phyloP scores from a whole-genome alignment of 2,329 filamentous ascomycete genomes.

The Stagonosporopsis chrysanthemi region DNA sequence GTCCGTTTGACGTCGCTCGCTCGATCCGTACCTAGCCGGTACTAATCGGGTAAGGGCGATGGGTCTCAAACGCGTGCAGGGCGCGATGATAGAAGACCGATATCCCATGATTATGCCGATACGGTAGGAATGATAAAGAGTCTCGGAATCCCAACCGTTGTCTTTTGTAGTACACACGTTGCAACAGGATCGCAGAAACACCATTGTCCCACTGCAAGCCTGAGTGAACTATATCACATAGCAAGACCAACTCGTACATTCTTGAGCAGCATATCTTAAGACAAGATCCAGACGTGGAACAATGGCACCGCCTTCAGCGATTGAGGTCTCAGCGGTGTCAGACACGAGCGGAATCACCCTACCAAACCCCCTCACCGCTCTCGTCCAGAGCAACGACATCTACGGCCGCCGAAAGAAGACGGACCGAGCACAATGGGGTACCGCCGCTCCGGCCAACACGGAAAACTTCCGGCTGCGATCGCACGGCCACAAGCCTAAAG shows the following conservation, averaged over 20 bases:
- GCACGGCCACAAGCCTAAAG: constrained; percentile 71
- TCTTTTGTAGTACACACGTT: background rate
- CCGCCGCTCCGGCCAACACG: constrained; percentile 79
- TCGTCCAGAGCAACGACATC: constrained; percentile 67
- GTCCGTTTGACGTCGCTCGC: constrained; percentile 31
- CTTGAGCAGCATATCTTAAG: background rate
- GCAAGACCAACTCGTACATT: background rate
- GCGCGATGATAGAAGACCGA: constrained; percentile 22
- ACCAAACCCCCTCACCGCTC: constrained; percentile 61
- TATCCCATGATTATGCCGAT: constrained; percentile 13
- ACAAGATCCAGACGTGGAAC: background rate
- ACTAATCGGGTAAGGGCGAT: constrained; percentile 28
- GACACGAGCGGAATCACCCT: constrained; percentile 58
- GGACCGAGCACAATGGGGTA: constrained; percentile 74
- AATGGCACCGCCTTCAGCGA: constrained; percentile 48
- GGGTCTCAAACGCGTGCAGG: constrained; percentile 31
- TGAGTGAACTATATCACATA: background rate
- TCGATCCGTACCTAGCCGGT: constrained; percentile 46
- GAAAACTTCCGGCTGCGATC: constrained; percentile 79
- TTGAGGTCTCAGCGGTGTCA: constrained; percentile 54
- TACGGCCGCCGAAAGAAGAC: constrained; percentile 71
- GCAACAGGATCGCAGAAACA: background rate
- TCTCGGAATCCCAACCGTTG: constrained; percentile 3
- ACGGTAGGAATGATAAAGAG: constrained; percentile 17
- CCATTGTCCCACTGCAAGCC: background rate